phyloP scores from a whole-genome alignment of 129 eudicot species.

The Flaveria linearis region DNA sequence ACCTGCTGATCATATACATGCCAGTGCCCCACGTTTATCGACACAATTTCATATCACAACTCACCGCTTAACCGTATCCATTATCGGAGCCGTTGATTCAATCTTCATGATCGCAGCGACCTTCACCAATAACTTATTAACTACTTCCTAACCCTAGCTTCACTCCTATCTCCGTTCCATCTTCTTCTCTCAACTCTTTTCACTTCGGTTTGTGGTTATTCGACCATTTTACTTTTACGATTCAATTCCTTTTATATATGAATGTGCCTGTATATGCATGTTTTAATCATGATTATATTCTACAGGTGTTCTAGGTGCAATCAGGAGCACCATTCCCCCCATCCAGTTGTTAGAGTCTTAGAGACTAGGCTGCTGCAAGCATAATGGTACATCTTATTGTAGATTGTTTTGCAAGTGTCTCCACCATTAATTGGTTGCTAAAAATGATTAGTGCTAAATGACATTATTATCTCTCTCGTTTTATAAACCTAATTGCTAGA shows the following conservation, averaged over 20 bases:
- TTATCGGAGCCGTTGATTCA: not conserved
- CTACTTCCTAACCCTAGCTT: constrained; percentile 18
- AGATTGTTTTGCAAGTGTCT: not conserved
- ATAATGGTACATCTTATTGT: not conserved
- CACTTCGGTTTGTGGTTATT: not conserved
- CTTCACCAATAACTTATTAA: not conserved
- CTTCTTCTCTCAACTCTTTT: not conserved
- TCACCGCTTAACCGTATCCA: not conserved
- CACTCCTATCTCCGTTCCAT: not conserved
- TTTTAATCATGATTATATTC: not conserved
- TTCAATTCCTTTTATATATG: not conserved
- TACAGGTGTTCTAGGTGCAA: not conserved
- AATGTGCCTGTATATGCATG: not conserved
- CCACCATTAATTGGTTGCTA: too few species aligned
- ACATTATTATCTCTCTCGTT: not conserved
- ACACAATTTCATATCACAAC: not conserved
- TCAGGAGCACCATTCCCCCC: too few species aligned
- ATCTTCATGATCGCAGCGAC: not conserved
- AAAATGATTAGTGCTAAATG: not conserved
- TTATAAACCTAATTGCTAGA: not conserved
- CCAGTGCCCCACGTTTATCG: not conserved
- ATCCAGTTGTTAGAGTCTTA: not conserved
- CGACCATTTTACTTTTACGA: not conserved
- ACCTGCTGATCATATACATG: not conserved
- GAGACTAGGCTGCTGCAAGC: not conserved